A percentile compares a stretch with the other conserved stretches of the same genome.
phyloP scores from a whole-genome alignment of 2,329 filamentous ascomycete genomes.

The Penicillium hesseltinei region DNA sequence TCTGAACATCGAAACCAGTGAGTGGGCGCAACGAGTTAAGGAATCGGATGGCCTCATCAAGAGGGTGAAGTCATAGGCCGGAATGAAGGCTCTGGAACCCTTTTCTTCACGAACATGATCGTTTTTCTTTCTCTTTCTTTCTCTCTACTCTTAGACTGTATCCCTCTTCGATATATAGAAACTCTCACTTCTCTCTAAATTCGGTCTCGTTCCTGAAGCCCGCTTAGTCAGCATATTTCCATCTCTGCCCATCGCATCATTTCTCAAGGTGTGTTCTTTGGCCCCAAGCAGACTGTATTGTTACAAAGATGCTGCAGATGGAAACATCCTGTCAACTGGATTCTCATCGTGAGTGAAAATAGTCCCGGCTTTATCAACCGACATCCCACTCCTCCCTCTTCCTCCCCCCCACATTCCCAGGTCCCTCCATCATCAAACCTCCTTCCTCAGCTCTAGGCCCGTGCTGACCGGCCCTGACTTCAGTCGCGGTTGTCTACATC shows the following conservation, averaged over 20 bases:
- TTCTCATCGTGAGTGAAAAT: slow-evolving; percentile 30
- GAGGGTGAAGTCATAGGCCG: slow-evolving; percentile 27
- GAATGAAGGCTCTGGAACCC: neutral
- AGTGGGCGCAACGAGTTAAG: slow-evolving; percentile 53
- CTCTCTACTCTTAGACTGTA: slow-evolving; percentile 1
- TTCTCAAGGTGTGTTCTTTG: slow-evolving; percentile 3
- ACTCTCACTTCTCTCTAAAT: neutral
- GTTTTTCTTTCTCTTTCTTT: neutral
- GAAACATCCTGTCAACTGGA: slow-evolving; percentile 22
- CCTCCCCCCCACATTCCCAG: slow-evolving; percentile 31
- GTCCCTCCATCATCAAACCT: slow-evolving; percentile 30
- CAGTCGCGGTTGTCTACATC: slow-evolving; percentile 33
- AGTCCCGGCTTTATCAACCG: neutral
- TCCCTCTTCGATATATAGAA: slow-evolving; percentile 4
- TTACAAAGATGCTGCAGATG: slow-evolving; percentile 36
- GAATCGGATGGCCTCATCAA: slow-evolving; percentile 48
- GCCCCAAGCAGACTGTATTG: slow-evolving; percentile 1
- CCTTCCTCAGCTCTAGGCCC: slow-evolving; percentile 24
- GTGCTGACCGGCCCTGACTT: slow-evolving; percentile 23
- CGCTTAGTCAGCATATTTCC: slow-evolving; percentile 8
- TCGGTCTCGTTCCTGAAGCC: neutral
- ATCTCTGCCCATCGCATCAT: slow-evolving; percentile 8
- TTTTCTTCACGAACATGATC: neutral
- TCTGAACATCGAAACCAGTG: slow-evolving; percentile 29
- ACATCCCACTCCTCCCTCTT: neutral